These are phyloP conservation scores for Sporobolus alterniflorus DNA, from an alignment of 202 grass and related monocot species.

Conservation along the genomic window DNA sequence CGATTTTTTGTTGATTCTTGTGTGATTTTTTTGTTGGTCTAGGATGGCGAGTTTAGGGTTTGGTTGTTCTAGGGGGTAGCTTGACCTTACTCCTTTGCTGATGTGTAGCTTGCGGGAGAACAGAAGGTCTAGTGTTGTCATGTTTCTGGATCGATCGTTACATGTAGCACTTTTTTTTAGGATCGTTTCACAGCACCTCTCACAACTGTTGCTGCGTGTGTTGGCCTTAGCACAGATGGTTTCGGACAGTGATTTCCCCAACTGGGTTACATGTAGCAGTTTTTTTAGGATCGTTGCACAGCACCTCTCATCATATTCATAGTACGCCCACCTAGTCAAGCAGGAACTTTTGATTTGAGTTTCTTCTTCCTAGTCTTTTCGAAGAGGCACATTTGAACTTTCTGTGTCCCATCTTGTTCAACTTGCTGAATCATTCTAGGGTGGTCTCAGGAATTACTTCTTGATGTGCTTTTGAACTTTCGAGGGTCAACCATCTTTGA, in stretches of 20 bases:
- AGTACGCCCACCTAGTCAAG: background rate
- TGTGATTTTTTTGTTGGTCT: background rate
- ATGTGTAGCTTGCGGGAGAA: background rate
- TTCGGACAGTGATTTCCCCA: background rate
- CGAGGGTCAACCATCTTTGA: background rate
- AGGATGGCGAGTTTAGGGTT: constrained; percentile 42
- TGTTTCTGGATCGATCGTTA: background rate
- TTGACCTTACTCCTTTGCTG: background rate
- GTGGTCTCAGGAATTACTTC: background rate
- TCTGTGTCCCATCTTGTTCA: background rate
- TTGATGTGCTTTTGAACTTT: constrained; percentile 4
- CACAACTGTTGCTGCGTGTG: background rate
- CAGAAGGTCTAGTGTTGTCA: background rate
- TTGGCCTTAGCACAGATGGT: background rate
- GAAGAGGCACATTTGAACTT: background rate
- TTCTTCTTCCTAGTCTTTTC: background rate
- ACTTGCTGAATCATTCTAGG: background rate
- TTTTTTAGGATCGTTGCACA: too few relatives aligned
- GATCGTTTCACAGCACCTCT: background rate
- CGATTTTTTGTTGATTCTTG: background rate
- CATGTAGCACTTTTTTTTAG: background rate
- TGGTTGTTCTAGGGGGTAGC: constrained; percentile 12
- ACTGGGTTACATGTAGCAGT: too few relatives aligned
- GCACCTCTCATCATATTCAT: too few relatives aligned
- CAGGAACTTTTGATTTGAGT: background rate